Base-by-base conservation (phyloP, 805 yeast genomes). In the Brettanomyces naardenensis region DNA sequence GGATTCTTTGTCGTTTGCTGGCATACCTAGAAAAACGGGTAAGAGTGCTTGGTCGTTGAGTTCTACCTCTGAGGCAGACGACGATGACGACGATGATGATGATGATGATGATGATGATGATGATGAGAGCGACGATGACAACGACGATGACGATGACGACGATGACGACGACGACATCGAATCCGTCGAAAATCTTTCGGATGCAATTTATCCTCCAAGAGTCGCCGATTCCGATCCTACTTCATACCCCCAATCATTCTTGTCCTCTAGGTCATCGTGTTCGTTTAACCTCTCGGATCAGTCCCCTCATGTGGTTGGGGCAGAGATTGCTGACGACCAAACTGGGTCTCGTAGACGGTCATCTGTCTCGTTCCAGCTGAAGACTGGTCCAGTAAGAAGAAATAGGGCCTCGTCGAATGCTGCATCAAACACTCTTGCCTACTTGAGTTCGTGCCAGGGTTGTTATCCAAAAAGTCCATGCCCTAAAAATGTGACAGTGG, bases 301-400 rank as follows among this genome's bases (percentile, higher is more conserved):
- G 2, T 19, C 35, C 13, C 30, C 31, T 15, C 26, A 20, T n/a
- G 41, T 52, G 6, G 41, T 53, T 17, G 44, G 51, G 4, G 45
- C 50, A 18, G 58, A 54, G 28, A 51, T 51, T 29, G 49, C 47
- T 25, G 51, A 52, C 28, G 31, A 28, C 31, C 29, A 35, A 13
- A 46, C 52, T 7, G 56, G 57, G 13, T 35, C 44, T 7, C 32
- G 48, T 23, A 46, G 59, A 33, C 52, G 53, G 39, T 51, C 59
- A 3, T 52, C 55, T 4, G 43, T 55, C 28, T 51, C 56, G 5
- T 56, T 57, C 42, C 52, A 34, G 20, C 31, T 34, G 22, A 7
- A 21, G 25, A n/a, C 34, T 18, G 18, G 25, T 10, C 41, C 37
- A 28, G 21, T 25, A 10, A 39, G 22, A 14, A 40, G 34, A 15